phyloP scores from a whole-genome alignment of 768 basidiomycete species.

The Trametes cingulata region DNA sequence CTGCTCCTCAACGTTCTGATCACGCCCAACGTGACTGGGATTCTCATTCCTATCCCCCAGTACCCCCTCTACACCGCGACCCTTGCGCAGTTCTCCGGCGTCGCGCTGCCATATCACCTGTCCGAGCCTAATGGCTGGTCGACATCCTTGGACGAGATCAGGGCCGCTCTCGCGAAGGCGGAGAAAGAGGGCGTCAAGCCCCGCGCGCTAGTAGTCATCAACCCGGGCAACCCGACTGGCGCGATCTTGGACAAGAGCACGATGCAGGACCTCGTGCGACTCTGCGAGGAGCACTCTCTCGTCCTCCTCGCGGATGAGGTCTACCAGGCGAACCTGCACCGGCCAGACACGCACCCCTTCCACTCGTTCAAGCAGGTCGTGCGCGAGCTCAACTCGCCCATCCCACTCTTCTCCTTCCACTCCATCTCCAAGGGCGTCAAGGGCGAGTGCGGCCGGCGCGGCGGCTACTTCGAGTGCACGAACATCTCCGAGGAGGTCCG shows the following conservation, averaged over 20 bases:
- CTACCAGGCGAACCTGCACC: conserved; percentile 94
- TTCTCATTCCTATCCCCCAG: conserved; percentile 97
- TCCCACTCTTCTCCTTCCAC: conserved; percentile 94
- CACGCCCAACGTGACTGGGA: conserved; percentile 62
- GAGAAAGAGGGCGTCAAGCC: conserved; percentile 59
- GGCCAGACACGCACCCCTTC: conserved; percentile 67
- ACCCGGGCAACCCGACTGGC: conserved; percentile 98
- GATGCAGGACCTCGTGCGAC: conserved; percentile 71
- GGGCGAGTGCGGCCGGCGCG: conserved; percentile 96
- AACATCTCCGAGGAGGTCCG: conserved; percentile 79
- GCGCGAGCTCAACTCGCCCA: conserved; percentile 58
- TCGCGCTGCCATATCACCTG: conserved; percentile 84
- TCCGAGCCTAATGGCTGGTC: conserved; percentile 84
- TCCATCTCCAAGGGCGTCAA: conserved; percentile 95
- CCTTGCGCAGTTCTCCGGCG: conserved; percentile 82
- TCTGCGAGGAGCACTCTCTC: conserved; percentile 84
- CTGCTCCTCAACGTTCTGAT: conserved; percentile 82
- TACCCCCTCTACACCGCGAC: conserved; percentile 98
- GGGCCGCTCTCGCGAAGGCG: conserved; percentile 65
- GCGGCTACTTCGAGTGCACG: conserved; percentile 92
- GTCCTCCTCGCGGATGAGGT: conserved; percentile 97
- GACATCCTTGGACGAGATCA: conserved; percentile 69
- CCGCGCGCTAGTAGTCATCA: conserved; percentile 94
- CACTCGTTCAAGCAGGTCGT: conserved; percentile 93
- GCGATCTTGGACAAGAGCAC: conserved; percentile 71